Evolutionary conservation across 1,284 basidiomycete species (phyloP), one percentile per base, ranked within the genome.

Genomic region (Athelia psychrophila): DNA sequence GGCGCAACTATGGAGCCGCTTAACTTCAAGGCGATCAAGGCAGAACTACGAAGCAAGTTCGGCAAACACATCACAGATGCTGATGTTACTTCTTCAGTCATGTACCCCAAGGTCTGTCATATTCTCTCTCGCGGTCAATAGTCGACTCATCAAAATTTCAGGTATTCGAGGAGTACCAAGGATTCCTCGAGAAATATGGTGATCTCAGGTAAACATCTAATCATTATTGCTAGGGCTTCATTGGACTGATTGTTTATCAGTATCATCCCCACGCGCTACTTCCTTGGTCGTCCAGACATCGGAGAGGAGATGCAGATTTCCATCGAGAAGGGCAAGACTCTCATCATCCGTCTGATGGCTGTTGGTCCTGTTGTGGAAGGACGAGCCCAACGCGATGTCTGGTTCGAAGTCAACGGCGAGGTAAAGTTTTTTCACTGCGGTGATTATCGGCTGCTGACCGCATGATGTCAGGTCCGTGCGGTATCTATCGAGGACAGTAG

Each of bases 371-470:
- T 99, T 55, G 88, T 98, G 57, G 86, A 93, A 68, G 88, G 89
- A 51, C 91, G 85, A 62, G 94, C 95, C 47, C 91, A 92, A 63
- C 87, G 97, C 63, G 96, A 98, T 68, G 93, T 97, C 60, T 98
- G 94, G 92, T 98, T 98, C 67, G 97, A 99, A 79, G 91, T 96
- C 57, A 97, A 97, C 66, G 94, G 93, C 69, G 94, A 96, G 79
- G 90, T 91, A 61, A 64, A 67, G 54, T 44, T 52, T 8, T 44
- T 51, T 44, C 38, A 38, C 35, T 49, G 22, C n/a, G 16, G 10
- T 19, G 36, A 44, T 51, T 44, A 51, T 48, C 12, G 19, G 16
- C 27, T 48, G 27, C 47, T 55, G 35, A n/a, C 9, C 48, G 35
- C 27, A 47, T 33, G 51, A 53, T 46, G 42, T 38, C 60, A 91